Percentiles rank a stretch among this genome's conserved stretches.
phyloP scores from a whole-genome alignment of 2,329 filamentous ascomycete species.

The Pyricularia sp. region DNA sequence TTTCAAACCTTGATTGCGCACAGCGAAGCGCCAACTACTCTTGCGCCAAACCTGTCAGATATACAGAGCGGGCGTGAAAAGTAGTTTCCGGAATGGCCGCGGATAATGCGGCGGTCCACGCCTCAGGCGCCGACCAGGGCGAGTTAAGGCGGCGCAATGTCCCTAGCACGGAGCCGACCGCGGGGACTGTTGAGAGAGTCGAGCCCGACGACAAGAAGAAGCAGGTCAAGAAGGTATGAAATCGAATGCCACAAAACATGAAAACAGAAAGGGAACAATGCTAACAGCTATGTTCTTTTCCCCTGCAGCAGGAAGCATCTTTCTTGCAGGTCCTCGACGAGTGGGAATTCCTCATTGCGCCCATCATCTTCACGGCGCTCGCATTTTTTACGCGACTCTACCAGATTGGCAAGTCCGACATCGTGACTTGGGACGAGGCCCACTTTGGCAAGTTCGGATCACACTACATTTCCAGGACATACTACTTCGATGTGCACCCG shows the following conservation, averaged over 20 bases:
- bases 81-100: conserved; percentile 34
- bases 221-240: conserved; percentile 33
- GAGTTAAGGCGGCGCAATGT: conserved; percentile 49
- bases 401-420: conserved; percentile 59
- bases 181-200: conserved; percentile 23
- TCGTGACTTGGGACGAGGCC: conserved; percentile 60
- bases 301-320: conserved; percentile 35
- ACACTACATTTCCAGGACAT: conserved; percentile 97
- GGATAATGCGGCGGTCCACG: conserved; percentile 39
- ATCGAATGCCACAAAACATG: not conserved
- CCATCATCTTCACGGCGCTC: conserved; percentile 50
- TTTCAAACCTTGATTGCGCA: not conserved
- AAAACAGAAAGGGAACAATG: conserved; percentile 5
- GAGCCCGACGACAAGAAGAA: conserved; percentile 54
- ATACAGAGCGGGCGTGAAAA: not conserved
- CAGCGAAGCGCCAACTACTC: not conserved
- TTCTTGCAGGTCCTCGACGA: conserved; percentile 53
- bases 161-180: conserved; percentile 28
- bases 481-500: conserved; percentile 86
- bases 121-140: conserved; percentile 50
- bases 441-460: conserved; percentile 96
- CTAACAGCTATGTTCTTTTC: conserved; percentile 13
- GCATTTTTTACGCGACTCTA: conserved; percentile 59
- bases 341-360: conserved; percentile 53
- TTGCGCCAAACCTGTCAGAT: not conserved